phyloP scores from a whole-genome alignment of 345 rosid genomes.

The Eucalyptus sp. region DNA sequence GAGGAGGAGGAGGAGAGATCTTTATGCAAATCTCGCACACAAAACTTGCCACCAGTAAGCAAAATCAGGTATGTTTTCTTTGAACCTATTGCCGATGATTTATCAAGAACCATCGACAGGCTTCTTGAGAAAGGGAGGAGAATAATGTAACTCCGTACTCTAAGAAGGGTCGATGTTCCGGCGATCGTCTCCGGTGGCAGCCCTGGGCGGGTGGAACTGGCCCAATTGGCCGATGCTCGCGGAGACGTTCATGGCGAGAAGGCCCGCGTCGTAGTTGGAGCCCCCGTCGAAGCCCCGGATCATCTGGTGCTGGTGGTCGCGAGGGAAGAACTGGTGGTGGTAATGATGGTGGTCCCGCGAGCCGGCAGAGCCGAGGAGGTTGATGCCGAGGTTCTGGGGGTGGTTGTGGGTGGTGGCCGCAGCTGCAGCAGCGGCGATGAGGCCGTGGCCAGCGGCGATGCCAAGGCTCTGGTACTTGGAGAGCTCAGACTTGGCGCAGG shows the following conservation, averaged over 20 bases:
- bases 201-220: conserved; percentile 76
- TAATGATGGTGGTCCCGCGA: conserved; percentile 46
- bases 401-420: conserved; percentile 21
- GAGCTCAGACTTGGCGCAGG: conserved; percentile 15
- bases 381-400: conserved; percentile 50
- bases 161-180: conserved; percentile 81
- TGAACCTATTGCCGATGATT: background rate
- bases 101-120: background rate
- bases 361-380: conserved; percentile 30
- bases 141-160: background rate
- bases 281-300: conserved; percentile 45
- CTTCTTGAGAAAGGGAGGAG: background rate
- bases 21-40: background rate
- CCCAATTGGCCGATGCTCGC: conserved; percentile 59
- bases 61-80: background rate
- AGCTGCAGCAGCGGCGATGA: conserved; percentile 44
- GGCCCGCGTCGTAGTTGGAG: conserved; percentile 33
- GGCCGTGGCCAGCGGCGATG: conserved; percentile 22
- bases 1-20: background rate
- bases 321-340: conserved; percentile 67
- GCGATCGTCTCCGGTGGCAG: conserved; percentile 69
- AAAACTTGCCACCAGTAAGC: background rate
- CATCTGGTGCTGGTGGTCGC: conserved; percentile 57
- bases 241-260: conserved; percentile 59
- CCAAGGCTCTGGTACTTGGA: conserved; percentile 9